Conservation (phyloP, 352 stramenopile species). For the Pythium rishiriense region DNA sequence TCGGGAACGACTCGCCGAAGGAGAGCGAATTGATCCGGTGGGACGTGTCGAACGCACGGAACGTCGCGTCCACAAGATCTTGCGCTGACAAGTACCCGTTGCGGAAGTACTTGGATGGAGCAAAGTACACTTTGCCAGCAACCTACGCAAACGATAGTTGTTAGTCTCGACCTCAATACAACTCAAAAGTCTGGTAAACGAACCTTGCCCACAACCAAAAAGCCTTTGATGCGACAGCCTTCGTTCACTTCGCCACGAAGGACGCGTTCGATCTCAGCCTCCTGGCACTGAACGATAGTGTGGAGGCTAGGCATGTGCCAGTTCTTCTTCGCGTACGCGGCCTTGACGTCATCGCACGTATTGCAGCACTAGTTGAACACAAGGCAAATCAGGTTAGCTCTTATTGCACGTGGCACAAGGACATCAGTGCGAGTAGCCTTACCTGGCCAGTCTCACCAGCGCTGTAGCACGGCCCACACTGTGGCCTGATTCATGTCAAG, state of each 20-base stretch:
- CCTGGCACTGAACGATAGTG: slow-evolving; percentile 74
- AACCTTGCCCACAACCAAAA: slow-evolving; percentile 78
- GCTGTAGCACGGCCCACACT: slow-evolving; percentile 77
- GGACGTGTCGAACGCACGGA: slow-evolving; percentile 38
- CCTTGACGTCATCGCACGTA: slow-evolving; percentile 42
- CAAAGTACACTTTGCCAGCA: slow-evolving; percentile 79
- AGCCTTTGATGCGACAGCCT: slow-evolving; percentile 76
- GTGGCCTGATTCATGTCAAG: slow-evolving; percentile 32
- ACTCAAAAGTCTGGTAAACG: background rate
- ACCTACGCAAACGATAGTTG: slow-evolving; percentile 40
- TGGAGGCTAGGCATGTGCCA: slow-evolving; percentile 85
- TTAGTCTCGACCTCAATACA: too few relatives aligned
- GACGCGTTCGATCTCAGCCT: slow-evolving; percentile 74
- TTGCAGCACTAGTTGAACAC: slow-evolving; percentile 24
- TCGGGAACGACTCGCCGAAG: slow-evolving; percentile 77
- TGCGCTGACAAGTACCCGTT: slow-evolving; percentile 56
- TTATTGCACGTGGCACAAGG: background rate
- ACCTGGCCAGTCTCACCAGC: slow-evolving; percentile 62
- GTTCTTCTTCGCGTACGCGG: slow-evolving; percentile 60
- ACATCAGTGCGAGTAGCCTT: background rate
- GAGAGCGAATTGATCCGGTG: slow-evolving; percentile 46
- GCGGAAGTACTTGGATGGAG: slow-evolving; percentile 80
- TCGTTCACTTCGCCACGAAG: slow-evolving; percentile 73
- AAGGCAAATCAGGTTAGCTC: background rate
- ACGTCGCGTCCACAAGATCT: slow-evolving; percentile 31